A percentile compares a stretch with the other conserved stretches of the same genome.
phyloP scores from a whole-genome alignment of 164 flowering plant genomes.

The Nymphaea colorata region DNA sequence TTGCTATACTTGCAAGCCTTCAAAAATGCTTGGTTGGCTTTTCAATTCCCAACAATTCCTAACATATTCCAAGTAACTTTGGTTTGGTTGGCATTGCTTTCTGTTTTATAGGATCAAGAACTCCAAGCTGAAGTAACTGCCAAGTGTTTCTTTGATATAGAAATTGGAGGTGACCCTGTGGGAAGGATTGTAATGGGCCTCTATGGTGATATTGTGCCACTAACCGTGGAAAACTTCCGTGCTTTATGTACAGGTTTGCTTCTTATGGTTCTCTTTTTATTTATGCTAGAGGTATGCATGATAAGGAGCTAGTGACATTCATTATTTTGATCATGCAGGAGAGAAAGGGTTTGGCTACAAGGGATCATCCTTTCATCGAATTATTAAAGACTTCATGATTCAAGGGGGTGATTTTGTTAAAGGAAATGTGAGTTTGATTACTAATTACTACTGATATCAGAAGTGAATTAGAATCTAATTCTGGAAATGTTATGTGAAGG shows the following conservation, averaged over 20 bases:
- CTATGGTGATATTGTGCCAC: constrained; percentile 58
- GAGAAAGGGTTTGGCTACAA: constrained; percentile 77
- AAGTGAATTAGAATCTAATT: too few species aligned
- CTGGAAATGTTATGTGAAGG: too few species aligned
- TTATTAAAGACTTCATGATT: constrained; percentile 75
- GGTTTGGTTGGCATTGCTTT: neutral
- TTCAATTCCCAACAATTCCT: too few species aligned
- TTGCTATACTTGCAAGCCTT: too few species aligned
- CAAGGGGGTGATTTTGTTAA: constrained; percentile 74
- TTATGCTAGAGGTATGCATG: neutral
- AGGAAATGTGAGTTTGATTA: constrained; percentile 38
- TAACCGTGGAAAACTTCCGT: constrained; percentile 65
- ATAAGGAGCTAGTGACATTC: neutral
- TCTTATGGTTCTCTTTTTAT: neutral
- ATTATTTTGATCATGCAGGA: constrained; percentile 23
- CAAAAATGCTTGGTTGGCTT: too few species aligned
- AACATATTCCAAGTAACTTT: neutral
- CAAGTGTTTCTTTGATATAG: constrained; percentile 65
- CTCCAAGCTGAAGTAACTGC: constrained; percentile 57
- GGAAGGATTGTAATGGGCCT: constrained; percentile 69
- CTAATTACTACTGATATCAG: neutral
- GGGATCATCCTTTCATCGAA: constrained; percentile 70
- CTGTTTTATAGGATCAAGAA: constrained; percentile 29
- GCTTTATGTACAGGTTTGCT: constrained; percentile 58
- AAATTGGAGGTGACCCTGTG: constrained; percentile 47